Percentiles rank a stretch among this genome's conserved stretches.
Conservation (phyloP, 1,284 basidiomycete genomes). For the Ustilago xerochloae region DNA sequence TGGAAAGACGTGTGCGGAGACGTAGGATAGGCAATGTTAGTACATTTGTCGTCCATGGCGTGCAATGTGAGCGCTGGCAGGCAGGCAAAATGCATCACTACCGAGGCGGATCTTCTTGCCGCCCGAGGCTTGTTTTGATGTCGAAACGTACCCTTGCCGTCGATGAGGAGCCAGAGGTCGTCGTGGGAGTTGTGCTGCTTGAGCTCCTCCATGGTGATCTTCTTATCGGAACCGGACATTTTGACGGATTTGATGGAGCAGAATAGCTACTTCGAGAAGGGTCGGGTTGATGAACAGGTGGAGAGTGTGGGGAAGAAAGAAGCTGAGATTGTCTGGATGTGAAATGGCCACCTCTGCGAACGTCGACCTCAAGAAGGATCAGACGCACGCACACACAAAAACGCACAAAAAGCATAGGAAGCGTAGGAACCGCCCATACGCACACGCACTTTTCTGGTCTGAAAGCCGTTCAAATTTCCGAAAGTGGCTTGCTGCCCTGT, state of each 20-base stretch:
- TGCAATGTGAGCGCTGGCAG: no score
- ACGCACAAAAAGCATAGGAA: background rate
- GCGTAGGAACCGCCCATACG: background rate
- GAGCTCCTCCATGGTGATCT: constrained; percentile 65
- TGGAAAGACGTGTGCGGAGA: background rate
- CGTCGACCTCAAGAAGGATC: no score
- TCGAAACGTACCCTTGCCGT: constrained; percentile 60
- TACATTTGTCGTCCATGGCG: no score
- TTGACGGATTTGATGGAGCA: constrained; percentile 14
- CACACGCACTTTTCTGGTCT: constrained; percentile 11
- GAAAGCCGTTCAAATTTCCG: background rate
- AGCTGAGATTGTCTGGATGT: no score
- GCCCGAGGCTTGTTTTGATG: background rate
- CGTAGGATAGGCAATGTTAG: background rate
- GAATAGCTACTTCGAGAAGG: background rate
- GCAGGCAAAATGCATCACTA: no score
- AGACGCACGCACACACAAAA: background rate
- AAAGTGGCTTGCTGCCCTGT: no score
- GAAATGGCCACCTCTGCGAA: no score
- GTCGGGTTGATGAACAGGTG: background rate
- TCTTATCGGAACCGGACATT: constrained; percentile 55
- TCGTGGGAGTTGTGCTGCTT: constrained; percentile 61
- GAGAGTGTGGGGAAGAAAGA: constrained; percentile 5
- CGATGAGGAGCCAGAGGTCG: constrained; percentile 66
- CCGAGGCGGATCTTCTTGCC: background rate